These are phyloP conservation scores for Scheffersomyces cryptocercus DNA, from an alignment of 1,139 yeast genomes.

Conservation along the genomic window DNA sequence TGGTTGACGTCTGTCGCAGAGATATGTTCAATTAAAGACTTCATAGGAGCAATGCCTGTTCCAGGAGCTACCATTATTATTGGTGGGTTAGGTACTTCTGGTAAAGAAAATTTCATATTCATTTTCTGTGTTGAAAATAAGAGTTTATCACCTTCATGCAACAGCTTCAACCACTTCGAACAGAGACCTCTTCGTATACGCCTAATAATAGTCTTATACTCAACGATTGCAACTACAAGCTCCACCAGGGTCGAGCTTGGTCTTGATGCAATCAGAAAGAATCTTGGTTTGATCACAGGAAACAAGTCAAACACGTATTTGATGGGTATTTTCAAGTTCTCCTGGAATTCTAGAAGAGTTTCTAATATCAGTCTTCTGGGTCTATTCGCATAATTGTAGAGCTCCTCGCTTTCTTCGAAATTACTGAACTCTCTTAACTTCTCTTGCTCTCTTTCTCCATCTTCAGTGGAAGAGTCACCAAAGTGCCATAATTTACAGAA, in stretches of 20 bases:
- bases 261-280: slow-evolving; percentile 77
- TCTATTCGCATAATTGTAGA: slow-evolving; percentile 85
- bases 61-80: slow-evolving; percentile 83
- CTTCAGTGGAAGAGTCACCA: slow-evolving; percentile 51
- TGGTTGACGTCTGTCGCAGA: slow-evolving; percentile 15
- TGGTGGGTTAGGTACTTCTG: slow-evolving; percentile 39
- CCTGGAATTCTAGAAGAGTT: slow-evolving; percentile 75
- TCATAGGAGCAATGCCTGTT: slow-evolving; percentile 91
- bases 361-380: slow-evolving; percentile 89
- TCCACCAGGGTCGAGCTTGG: slow-evolving; percentile 50
- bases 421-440: slow-evolving; percentile 76
- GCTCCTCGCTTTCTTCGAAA: slow-evolving; percentile 71
- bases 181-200: slow-evolving; percentile 81
- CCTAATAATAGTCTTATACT: slow-evolving; percentile 79
- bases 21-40: slow-evolving; percentile 54
- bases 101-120: slow-evolving; percentile 32
- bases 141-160: slow-evolving; percentile 50
- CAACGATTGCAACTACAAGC: slow-evolving; percentile 79
- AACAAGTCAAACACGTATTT: slow-evolving; percentile 73
- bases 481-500: slow-evolving; percentile 74
- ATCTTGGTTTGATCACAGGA: slow-evolving; percentile 77
- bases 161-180: slow-evolving; percentile 67
- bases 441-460: slow-evolving; percentile 63
- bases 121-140: slow-evolving; percentile 58
- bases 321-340: slow-evolving; percentile 68